These are phyloP conservation scores for Petunia axillaris DNA, from an alignment of 257 asterid species.

Conservation along the genomic window DNA sequence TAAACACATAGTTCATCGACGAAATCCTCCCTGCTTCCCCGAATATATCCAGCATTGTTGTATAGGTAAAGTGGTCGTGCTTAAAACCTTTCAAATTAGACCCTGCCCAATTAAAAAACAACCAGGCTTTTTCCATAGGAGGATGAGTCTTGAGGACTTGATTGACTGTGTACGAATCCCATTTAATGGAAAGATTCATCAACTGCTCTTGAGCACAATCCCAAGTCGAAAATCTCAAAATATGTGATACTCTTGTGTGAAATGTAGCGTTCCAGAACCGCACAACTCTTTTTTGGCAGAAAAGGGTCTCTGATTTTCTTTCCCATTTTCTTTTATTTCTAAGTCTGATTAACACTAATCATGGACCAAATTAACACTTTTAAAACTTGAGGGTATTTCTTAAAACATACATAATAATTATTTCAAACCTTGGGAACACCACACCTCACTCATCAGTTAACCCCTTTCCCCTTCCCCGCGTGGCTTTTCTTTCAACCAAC, in stretches of 20 bases:
- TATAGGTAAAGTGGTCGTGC: slow-evolving; percentile 91
- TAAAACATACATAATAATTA: no score
- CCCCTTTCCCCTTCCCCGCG: no score
- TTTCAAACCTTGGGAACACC: no score
- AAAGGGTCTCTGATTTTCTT: no score
- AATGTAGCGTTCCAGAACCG: no score
- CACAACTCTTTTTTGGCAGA: no score
- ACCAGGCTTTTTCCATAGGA: slow-evolving; percentile 94
- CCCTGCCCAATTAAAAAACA: slow-evolving; percentile 85
- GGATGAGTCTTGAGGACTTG: slow-evolving; percentile 94
- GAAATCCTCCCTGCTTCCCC: slow-evolving; percentile 87
- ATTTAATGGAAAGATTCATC: slow-evolving; percentile 55
- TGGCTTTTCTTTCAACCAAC: no score
- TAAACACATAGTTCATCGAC: slow-evolving; percentile 72
- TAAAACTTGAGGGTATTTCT: no score
- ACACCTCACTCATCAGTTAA: no score
- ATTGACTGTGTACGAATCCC: slow-evolving; percentile 90
- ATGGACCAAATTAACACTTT: no score
- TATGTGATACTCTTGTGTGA: slow-evolving; percentile 57
- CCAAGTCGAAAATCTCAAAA: slow-evolving; percentile 78
- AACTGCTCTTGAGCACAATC: slow-evolving; percentile 73
- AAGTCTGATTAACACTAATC: no score
- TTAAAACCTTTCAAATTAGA: slow-evolving; percentile 54
- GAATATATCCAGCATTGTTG: slow-evolving; percentile 94
- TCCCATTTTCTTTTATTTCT: no score